A percentile compares a stretch with the other conserved stretches of the same genome.
Conservation (phyloP, 352 stramenopile genomes). For the Pelagophyceae sp. region DNA sequence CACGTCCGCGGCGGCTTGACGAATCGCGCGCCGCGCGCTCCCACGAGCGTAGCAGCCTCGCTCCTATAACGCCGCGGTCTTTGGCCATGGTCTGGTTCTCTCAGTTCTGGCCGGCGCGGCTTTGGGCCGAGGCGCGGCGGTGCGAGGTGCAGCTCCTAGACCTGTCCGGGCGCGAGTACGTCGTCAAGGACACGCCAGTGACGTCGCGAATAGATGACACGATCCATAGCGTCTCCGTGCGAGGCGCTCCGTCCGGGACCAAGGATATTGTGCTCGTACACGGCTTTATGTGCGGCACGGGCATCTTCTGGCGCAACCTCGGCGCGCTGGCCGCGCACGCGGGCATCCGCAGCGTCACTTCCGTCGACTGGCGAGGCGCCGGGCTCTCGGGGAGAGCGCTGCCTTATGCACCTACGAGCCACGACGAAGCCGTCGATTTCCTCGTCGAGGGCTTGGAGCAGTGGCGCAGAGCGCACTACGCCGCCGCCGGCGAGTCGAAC, state of each 20-base stretch:
- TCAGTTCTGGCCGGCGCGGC: not conserved
- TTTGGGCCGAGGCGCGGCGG: not conserved
- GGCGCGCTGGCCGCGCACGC: not conserved
- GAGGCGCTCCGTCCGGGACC: too few species aligned
- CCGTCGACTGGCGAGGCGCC: constrained; percentile 10
- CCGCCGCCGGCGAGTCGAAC: not conserved
- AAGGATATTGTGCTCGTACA: not conserved
- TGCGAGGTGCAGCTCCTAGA: not conserved
- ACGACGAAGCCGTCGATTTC: not conserved
- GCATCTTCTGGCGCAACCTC: constrained; percentile 10
- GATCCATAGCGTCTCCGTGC: not conserved
- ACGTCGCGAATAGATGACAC: not conserved
- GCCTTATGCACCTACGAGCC: not conserved
- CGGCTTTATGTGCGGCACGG: not conserved
- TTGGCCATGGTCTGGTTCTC: not conserved
- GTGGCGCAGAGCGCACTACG: not conserved
- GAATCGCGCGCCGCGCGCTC: too few species aligned
- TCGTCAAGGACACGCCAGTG: not conserved
- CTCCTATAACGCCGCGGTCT: too few species aligned
- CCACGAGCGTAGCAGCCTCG: too few species aligned
- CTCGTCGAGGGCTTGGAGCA: not conserved
- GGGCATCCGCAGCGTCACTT: not conserved
- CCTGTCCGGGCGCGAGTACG: not conserved
- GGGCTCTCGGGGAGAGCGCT: not conserved
- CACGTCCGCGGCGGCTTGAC: too few species aligned